These are phyloP conservation scores for Pleurotus giganteus DNA, from an alignment of 768 basidiomycete genomes.

Conservation along the genomic window DNA sequence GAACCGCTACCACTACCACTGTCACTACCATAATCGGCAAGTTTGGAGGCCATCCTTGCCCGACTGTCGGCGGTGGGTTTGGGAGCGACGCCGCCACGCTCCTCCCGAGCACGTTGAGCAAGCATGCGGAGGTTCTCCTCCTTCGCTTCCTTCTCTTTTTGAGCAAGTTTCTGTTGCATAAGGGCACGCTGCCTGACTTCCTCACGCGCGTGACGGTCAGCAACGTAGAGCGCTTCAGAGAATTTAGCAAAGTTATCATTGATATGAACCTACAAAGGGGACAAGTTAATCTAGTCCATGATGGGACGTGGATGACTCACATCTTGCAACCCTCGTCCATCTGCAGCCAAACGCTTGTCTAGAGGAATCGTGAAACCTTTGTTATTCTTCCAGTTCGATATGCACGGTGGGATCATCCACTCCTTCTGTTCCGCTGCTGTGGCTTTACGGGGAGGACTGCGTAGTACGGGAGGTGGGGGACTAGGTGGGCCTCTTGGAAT, in stretches of 20 bases:
- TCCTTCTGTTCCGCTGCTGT: constrained; percentile 98
- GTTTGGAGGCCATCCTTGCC: constrained; percentile 68
- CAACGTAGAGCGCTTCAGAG: constrained; percentile 92
- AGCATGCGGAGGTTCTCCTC: constrained; percentile 94
- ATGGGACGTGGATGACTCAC: constrained; percentile 44
- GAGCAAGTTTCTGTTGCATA: constrained; percentile 98
- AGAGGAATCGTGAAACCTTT: constrained; percentile 99
- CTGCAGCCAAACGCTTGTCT: constrained; percentile 96
- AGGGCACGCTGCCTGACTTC: constrained; percentile 94
- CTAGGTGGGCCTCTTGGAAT: constrained; percentile 96
- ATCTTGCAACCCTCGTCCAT: constrained; percentile 97
- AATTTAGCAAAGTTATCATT: constrained; percentile 99
- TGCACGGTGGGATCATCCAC: constrained; percentile 99
- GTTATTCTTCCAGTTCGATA: constrained; percentile 99
- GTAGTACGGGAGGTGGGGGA: constrained; percentile 92
- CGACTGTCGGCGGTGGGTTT: constrained; percentile 67
- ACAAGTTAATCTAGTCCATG: not conserved
- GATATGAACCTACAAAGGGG: constrained; percentile 77
- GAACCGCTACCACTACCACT: constrained; percentile 54
- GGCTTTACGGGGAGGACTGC: constrained; percentile 94
- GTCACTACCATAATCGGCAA: constrained; percentile 88
- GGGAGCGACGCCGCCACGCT: constrained; percentile 77
- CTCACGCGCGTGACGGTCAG: constrained; percentile 96
- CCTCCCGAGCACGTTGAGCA: constrained; percentile 94
- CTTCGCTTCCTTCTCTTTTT: constrained; percentile 96